Conservation (phyloP, 129 eudicot genomes). For the Cynara cardunculus region DNA sequence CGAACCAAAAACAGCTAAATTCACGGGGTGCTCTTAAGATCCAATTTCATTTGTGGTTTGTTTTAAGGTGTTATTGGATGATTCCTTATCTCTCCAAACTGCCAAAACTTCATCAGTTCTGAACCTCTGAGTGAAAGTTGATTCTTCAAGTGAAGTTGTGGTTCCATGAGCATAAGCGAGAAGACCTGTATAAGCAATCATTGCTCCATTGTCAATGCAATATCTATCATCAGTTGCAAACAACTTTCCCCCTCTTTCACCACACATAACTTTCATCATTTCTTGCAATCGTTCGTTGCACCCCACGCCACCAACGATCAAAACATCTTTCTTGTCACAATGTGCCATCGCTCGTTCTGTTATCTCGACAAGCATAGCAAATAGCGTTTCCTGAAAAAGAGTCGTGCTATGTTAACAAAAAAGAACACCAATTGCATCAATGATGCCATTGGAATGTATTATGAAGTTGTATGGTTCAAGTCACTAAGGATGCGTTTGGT, state of each 20-base stretch:
- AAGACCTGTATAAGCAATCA: conserved; percentile 98
- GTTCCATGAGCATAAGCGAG: conserved; percentile 76
- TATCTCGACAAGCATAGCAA: conserved; percentile 98
- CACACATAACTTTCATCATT: conserved; percentile 92
- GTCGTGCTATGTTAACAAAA: background rate
- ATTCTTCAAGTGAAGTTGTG: conserved; percentile 71
- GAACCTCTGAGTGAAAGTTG: conserved; percentile 92
- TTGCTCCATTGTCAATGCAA: conserved; percentile 92
- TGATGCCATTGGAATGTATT: background rate
- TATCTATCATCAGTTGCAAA: conserved; percentile 91
- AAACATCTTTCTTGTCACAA: conserved; percentile 82
- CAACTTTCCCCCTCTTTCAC: conserved; percentile 84
- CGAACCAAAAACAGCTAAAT: background rate
- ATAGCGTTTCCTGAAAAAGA: conserved; percentile 70
- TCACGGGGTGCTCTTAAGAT: background rate
- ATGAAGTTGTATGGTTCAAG: background rate
- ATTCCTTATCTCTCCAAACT: conserved; percentile 63
- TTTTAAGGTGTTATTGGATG: background rate
- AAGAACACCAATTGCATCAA: background rate
- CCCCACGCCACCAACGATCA: conserved; percentile 93
- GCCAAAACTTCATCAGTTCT: conserved; percentile 97
- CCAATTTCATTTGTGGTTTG: background rate
- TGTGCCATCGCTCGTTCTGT: conserved; percentile 99
- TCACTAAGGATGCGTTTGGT: no score
- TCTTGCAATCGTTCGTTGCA: conserved; percentile 89